These are phyloP conservation scores for Sphaerulina populicola DNA, from an alignment of 2,329 filamentous ascomycete genomes.

Conservation along the genomic window DNA sequence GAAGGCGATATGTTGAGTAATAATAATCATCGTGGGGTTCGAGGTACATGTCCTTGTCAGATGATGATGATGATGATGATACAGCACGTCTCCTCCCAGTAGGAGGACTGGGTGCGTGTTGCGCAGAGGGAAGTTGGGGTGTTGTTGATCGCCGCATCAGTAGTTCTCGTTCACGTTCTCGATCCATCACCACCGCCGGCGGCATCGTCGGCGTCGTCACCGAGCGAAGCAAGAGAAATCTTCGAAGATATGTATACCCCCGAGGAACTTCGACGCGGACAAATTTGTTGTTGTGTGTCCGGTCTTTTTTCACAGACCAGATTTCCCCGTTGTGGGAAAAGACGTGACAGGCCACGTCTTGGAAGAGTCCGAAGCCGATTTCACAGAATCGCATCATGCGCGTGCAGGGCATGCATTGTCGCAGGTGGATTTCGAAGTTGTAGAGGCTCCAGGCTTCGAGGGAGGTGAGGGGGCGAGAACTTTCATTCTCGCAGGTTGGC, in stretches of 20 bases:
- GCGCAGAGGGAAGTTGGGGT: no score
- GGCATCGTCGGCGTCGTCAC: conserved; percentile 28
- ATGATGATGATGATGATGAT: no score
- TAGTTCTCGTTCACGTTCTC: no score
- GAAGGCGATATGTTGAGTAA: no score
- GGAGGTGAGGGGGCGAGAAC: conserved; percentile 36
- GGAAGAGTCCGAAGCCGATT: conserved; percentile 38
- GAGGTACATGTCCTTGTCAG: no score
- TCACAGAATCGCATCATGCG: conserved; percentile 38
- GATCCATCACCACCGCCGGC: no score
- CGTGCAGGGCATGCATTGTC: conserved; percentile 39
- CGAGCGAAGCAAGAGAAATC: conserved; percentile 33
- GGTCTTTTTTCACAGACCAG: conserved; percentile 26
- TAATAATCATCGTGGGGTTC: no score
- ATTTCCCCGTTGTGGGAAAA: conserved; percentile 33
- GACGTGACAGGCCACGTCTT: conserved; percentile 40
- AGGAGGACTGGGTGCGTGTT: no score
- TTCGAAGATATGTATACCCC: conserved; percentile 35
- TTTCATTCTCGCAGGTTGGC: conserved; percentile 21
- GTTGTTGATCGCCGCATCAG: no score
- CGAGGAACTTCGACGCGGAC: conserved; percentile 41
- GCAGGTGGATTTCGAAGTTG: conserved; percentile 43
- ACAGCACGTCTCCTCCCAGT: no score
- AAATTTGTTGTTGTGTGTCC: conserved; percentile 37
- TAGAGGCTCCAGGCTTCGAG: conserved; percentile 42